phyloP scores from a whole-genome alignment of 148 eudicot species.

The Dysphania ambrosioides region DNA sequence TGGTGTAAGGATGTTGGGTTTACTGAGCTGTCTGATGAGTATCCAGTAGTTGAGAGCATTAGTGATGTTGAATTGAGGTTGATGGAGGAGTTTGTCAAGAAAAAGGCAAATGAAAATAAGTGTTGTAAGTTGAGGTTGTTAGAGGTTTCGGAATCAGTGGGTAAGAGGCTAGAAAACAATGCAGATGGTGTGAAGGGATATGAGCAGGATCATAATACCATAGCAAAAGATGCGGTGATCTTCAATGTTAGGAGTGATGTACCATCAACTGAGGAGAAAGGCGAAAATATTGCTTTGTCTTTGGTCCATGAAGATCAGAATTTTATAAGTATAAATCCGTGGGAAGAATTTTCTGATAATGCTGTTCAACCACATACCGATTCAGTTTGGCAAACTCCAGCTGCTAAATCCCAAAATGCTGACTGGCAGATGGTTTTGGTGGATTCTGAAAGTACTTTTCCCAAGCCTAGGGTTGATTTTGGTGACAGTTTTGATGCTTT shows the following conservation, averaged over 20 bases:
- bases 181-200: not conserved
- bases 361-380: slow-evolving; percentile 21
- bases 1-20: slow-evolving; percentile 56
- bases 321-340: slow-evolving; percentile 22
- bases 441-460: slow-evolving; percentile 40
- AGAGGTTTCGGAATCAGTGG: not conserved
- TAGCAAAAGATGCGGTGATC: slow-evolving; percentile 36
- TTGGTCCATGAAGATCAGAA: slow-evolving; percentile 29
- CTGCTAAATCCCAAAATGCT: slow-evolving; percentile 30
- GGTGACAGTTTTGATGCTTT: slow-evolving; percentile 43
- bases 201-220: not conserved
- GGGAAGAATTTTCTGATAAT: slow-evolving; percentile 39
- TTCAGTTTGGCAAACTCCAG: slow-evolving; percentile 38
- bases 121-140: slow-evolving; percentile 19
- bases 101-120: slow-evolving; percentile 28
- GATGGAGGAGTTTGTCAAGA: slow-evolving; percentile 45
- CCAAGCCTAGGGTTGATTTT: slow-evolving; percentile 38
- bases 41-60: slow-evolving; percentile 51
- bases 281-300: slow-evolving; percentile 37
- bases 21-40: slow-evolving; percentile 43
- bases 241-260: slow-evolving; percentile 33
- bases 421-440: slow-evolving; percentile 62
- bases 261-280: slow-evolving; percentile 34
- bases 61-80: slow-evolving; percentile 41
- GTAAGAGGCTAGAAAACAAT: not conserved